These are phyloP conservation scores for Fagopyrum homotropicum DNA, from an alignment of 148 eudicot species.

Conservation along the genomic window DNA sequence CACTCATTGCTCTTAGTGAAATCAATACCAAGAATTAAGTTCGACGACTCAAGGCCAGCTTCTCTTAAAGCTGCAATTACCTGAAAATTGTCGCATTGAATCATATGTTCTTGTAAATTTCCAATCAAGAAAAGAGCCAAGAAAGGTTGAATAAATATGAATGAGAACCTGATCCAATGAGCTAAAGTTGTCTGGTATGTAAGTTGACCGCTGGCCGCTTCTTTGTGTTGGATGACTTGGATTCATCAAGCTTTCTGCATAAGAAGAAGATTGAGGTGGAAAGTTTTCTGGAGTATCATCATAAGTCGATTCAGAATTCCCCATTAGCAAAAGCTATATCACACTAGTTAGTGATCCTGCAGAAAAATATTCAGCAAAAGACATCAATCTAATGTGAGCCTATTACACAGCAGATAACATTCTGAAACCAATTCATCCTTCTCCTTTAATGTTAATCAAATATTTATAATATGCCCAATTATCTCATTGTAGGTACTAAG, in stretches of 20 bases:
- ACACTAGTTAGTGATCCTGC: background rate
- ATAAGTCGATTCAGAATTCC: conserved; percentile 3
- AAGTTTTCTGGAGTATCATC: background rate
- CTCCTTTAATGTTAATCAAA: no score
- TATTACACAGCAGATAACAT: background rate
- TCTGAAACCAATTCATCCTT: background rate
- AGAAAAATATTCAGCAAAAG: background rate
- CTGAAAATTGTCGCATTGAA: conserved; percentile 22
- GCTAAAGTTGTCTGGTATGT: conserved; percentile 67
- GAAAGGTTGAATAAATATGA: background rate
- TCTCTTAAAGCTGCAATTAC: conserved; percentile 62
- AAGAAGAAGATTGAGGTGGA: conserved; percentile 19
- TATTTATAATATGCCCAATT: no score
- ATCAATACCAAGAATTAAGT: conserved; percentile 75
- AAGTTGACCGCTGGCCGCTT: conserved; percentile 31
- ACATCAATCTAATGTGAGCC: background rate
- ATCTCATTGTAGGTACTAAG: no score
- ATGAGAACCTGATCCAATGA: conserved; percentile 64
- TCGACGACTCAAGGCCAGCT: conserved; percentile 93
- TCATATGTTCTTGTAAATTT: background rate
- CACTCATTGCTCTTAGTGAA: conserved; percentile 71
- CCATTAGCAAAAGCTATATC: conserved; percentile 7
- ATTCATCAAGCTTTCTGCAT: conserved; percentile 37
- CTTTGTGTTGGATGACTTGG: conserved; percentile 15
- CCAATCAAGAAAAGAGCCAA: conserved; percentile 1